Base-by-base conservation (phyloP, 345 rosid genomes). In the Hypericum androsaemum region DNA sequence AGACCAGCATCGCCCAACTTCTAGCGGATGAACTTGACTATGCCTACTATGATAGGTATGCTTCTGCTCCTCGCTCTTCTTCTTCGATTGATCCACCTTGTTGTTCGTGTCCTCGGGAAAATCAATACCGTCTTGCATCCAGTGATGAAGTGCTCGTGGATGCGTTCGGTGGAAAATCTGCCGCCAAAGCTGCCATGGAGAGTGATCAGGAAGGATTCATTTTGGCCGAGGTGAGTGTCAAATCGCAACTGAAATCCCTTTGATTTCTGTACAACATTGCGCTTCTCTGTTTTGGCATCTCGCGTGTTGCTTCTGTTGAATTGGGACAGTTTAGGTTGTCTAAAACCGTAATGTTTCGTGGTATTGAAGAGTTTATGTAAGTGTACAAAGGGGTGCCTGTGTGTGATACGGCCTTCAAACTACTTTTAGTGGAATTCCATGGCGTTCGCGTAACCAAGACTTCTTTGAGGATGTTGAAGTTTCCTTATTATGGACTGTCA, bases 131-230 rank as follows among this genome's bases (percentile, higher is more conserved):
- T 12, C 35, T 44, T 49, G 12, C 57, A 50, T 73, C 64, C 62
- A 87, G 98, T 72, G 95, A 87, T 76, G 76, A 68, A 60, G 70
- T 90, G 77, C 78, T 90, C 2, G 74, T 67, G 39, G 96, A 84
- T 74, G 96, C 89, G 3, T 86, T 90, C 40, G 90, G 96, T 12
- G 96, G 94, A 47, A 78, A 69, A 73, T 61, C 61, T 54, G 74
- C 84, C 1, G 81, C 73, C 57, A 69, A 77, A 69, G 56, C 72
- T 64, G 65, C 74, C 1, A 73, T 60, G 70, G 84, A 80, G 67
- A 76, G 72, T 47, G 96, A 87, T 64, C 82, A 77, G 73, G 73
- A 77, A 62, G 79, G 82, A 53, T 84, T 80, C 68, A 65, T 37
- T n/a, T 77, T 75, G 39, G 74, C 89, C 43, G 96, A 84, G 92